Evolutionary conservation across 495 filamentous ascomycete species (phyloP).

Genomic region (Lineolata rhizophorae): DNA sequence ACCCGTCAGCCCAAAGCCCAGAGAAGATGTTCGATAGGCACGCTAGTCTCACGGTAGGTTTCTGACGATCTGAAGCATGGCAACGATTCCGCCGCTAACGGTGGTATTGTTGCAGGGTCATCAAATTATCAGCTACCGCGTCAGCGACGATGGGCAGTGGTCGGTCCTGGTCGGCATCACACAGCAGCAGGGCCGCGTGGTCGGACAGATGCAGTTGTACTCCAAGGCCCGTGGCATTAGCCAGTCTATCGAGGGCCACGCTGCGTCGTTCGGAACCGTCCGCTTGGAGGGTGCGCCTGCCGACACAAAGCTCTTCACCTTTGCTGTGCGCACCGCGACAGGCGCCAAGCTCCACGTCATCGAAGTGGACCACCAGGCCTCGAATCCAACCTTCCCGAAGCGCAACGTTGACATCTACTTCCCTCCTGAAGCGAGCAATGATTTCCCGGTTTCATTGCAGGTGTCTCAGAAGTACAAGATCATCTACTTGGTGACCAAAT

Average conservation of each 20-base stretch:
- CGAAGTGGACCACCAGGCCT: constrained; percentile 80
- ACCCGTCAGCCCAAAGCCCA: constrained; percentile 40
- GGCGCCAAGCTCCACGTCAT: constrained; percentile 96
- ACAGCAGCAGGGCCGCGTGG: constrained; percentile 75
- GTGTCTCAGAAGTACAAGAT: constrained; percentile 87
- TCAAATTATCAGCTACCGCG: constrained; percentile 99
- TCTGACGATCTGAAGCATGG: too few relatives aligned
- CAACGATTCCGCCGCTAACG: neutral
- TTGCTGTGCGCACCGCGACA: constrained; percentile 68
- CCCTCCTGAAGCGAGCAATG: constrained; percentile 78
- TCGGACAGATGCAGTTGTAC: constrained; percentile 90
- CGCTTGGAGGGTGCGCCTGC: constrained; percentile 68
- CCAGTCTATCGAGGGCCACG: constrained; percentile 94
- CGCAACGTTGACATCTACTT: constrained; percentile 96
- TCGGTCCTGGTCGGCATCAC: constrained; percentile 95
- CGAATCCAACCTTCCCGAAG: constrained; percentile 75
- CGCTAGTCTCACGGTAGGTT: constrained; percentile 58
- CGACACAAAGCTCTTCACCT: constrained; percentile 91
- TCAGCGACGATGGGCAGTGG: constrained; percentile 91
- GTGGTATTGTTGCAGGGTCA: constrained; percentile 34
- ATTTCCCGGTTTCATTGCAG: constrained; percentile 98
- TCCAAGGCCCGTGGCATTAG: constrained; percentile 90
- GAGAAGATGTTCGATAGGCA: constrained; percentile 87
- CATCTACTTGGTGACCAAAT: constrained; percentile 94
- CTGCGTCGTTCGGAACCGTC: constrained; percentile 81